These are phyloP conservation scores for Phaeosphaeriaceae sp. DNA, from an alignment of 2,329 filamentous ascomycete genomes.

Conservation along the genomic window DNA sequence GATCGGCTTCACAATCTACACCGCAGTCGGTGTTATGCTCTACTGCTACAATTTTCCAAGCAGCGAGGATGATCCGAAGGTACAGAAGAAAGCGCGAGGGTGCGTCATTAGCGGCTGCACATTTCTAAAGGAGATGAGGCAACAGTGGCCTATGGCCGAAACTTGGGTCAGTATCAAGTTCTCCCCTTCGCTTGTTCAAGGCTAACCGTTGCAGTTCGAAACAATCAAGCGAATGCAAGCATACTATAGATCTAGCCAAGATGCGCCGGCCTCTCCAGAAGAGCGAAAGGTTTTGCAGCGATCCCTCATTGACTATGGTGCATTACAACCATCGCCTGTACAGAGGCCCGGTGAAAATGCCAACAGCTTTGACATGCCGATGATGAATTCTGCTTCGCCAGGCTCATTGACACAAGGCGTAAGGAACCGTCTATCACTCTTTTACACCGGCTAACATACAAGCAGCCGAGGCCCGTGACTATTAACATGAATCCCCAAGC, in stretches of 20 bases:
- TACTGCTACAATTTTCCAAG: slow-evolving; percentile 49
- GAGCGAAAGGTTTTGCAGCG: slow-evolving; percentile 46
- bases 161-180: slow-evolving; percentile 40
- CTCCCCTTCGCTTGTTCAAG: background rate
- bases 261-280: slow-evolving; percentile 43
- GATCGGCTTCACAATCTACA: slow-evolving; percentile 53
- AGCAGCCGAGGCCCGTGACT: slow-evolving; percentile 11
- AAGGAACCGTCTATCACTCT: background rate
- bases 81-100: slow-evolving; percentile 40
- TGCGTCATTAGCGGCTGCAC: slow-evolving; percentile 46
- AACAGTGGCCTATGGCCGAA: slow-evolving; percentile 50
- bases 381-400: slow-evolving; percentile 15
- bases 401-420: slow-evolving; percentile 7
- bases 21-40: slow-evolving; percentile 49
- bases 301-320: slow-evolving; percentile 51
- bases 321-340: slow-evolving; percentile 48
- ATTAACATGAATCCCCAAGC: slow-evolving; percentile 12
- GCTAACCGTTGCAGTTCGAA: slow-evolving; percentile 39
- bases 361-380: slow-evolving; percentile 16
- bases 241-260: slow-evolving; percentile 48
- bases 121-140: slow-evolving; percentile 51
- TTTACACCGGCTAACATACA: background rate
- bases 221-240: slow-evolving; percentile 53
- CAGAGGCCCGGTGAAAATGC: slow-evolving; percentile 39
- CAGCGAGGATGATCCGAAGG: slow-evolving; percentile 42